Evolutionary conservation across 208 protist genomes (phyloP), one percentile per base, ranked within the genome.

Genomic region (Wallacemonas sp.): DNA sequence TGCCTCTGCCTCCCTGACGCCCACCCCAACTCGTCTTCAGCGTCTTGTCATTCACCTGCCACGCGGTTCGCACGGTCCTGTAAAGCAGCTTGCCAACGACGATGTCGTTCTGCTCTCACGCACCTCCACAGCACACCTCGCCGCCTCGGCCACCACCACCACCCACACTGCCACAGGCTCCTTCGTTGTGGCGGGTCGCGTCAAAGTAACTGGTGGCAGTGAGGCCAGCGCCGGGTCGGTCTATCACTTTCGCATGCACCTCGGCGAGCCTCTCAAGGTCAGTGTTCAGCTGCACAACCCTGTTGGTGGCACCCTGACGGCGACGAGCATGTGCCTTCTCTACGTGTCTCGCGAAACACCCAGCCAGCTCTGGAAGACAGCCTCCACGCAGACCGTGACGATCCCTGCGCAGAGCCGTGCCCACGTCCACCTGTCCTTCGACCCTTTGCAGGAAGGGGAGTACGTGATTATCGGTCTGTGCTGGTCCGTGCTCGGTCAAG

Each of bases 401-500:
- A 65, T 94, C 27, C 45, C 26, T 1, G 51, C 82, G 2, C 61
- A 72, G 21, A 78, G 59, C 22, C 58, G 51, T 14, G 46, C 68
- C 53, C 68, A 61, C 2, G 79, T 94, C 30, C 76, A 62, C 19
- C 62, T 91, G 24, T 55, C 77, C 54, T 91, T 94, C 54, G 76
- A 79, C 30, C 84, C 82, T 26, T 42, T 72, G 19, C 67, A 83
- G 21, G 76, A 86, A 54, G 84, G 82, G 26, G 72, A 77, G 24
- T 94, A 90, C 64, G 72, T 88, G 24, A 76, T 94, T 33, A 79
- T 94, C 54, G 88, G 88, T 15, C 80, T 94, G 24, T 80, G 73
- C 66, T 94, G 88, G 85, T 60, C 46, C 15, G 53, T 94, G 27
- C 30, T 79, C 42, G 77, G 71, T 2, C 72, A 85, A 49, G 73